Evolutionary conservation across 352 stramenopile genomes (phyloP).

Genomic region (Globisporangium nodosum): DNA sequence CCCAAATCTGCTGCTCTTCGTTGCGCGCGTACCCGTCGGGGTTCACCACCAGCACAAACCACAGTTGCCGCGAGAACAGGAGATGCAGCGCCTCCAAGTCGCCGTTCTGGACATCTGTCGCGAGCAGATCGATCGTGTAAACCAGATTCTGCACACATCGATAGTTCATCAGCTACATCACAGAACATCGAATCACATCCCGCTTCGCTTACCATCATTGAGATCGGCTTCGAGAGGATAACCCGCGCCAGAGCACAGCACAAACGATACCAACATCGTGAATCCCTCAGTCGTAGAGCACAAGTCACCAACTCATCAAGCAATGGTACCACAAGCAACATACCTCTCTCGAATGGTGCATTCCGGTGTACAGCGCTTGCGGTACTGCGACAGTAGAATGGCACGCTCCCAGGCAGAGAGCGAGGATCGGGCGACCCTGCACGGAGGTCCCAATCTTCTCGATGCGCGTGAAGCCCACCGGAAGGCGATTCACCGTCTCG

Average conservation of each 20-base stretch:
- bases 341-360: conserved; percentile 83
- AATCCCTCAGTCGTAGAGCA: too few relatives aligned
- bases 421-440: conserved; percentile 50
- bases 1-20: conserved; percentile 54
- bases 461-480: conserved; percentile 32
- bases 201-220: conserved; percentile 65
- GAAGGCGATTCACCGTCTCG: conserved; percentile 27
- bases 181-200: not conserved
- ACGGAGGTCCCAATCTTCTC: conserved; percentile 57
- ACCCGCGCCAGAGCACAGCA: not conserved
- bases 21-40: conserved; percentile 80
- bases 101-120: conserved; percentile 48
- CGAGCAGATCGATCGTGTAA: conserved; percentile 78
- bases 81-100: conserved; percentile 46
- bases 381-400: conserved; percentile 16
- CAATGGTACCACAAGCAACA: not conserved
- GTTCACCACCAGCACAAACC: conserved; percentile 83
- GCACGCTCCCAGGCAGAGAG: conserved; percentile 67
- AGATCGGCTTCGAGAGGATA: conserved; percentile 49
- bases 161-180: not conserved
- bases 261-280: not conserved
- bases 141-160: conserved; percentile 46
- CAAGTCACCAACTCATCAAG: not conserved
- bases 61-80: conserved; percentile 64
- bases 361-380: conserved; percentile 72